Evolutionary conservation across 2,329 filamentous ascomycete species (phyloP).

Genomic region (Sporothrix humicola): DNA sequence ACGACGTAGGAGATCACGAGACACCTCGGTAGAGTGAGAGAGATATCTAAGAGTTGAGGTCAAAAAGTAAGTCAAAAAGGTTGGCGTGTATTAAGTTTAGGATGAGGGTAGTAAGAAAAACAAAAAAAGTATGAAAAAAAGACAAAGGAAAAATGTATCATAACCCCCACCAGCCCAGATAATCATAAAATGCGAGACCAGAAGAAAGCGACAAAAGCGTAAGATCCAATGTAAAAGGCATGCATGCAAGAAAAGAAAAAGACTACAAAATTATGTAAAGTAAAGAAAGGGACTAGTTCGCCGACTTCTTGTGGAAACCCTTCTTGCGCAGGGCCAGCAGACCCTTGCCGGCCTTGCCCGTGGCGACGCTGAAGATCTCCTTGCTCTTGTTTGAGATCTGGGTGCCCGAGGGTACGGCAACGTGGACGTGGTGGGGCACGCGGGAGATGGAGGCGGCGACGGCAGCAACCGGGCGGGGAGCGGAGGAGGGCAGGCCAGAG

Average conservation of each 20-base stretch:
- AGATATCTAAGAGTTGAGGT: background rate
- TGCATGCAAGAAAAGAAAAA: background rate
- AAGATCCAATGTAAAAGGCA: background rate
- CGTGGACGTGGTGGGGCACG: conserved; percentile 48
- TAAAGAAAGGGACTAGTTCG: background rate
- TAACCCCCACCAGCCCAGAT: conserved; percentile 22
- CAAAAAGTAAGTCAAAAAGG: background rate
- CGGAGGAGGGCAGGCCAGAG: conserved; percentile 33
- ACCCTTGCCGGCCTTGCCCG: conserved; percentile 88
- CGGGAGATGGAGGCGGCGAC: conserved; percentile 42
- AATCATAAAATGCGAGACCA: conserved; percentile 14
- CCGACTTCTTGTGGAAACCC: conserved; percentile 61
- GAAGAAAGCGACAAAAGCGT: background rate
- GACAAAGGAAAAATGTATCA: background rate
- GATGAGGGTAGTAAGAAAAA: background rate
- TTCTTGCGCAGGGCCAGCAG: conserved; percentile 88
- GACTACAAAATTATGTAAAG: background rate
- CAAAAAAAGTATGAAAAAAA: background rate
- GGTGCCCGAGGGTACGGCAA: conserved; percentile 55
- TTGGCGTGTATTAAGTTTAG: conserved; percentile 3
- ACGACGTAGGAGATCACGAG: background rate
- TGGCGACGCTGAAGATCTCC: conserved; percentile 77
- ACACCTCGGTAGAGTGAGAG: background rate
- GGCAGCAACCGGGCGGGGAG: conserved; percentile 24
- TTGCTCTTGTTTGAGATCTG: conserved; percentile 84